A percentile compares a stretch with the other conserved stretches of the same genome.
These are phyloP conservation scores for Croton setiger DNA, from an alignment of 441 rosid species.

Conservation along the genomic window DNA sequence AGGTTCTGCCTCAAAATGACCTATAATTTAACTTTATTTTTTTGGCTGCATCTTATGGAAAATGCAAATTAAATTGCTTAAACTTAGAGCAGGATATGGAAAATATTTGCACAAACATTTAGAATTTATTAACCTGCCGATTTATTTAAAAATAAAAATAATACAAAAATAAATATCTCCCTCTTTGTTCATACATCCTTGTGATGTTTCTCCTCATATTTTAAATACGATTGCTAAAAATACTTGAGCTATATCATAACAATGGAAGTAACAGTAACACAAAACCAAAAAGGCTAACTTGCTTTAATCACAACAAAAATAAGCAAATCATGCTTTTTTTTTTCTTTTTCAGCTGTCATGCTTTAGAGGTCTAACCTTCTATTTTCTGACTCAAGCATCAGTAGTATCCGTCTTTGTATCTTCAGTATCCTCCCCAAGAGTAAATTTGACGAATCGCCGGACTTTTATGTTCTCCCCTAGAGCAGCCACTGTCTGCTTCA, in stretches of 20 bases:
- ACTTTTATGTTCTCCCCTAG: constrained; percentile 80
- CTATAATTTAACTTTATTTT: too few species aligned
- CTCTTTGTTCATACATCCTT: neutral
- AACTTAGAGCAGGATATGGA: too few species aligned
- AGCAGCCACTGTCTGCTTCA: constrained; percentile 77
- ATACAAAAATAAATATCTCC: neutral
- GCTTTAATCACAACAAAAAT: constrained; percentile 21
- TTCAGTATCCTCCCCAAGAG: constrained; percentile 60
- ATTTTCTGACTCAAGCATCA: constrained; percentile 16
- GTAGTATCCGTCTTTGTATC: constrained; percentile 23
- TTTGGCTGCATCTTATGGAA: too few species aligned
- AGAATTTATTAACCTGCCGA: neutral
- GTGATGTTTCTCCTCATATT: constrained; percentile 3
- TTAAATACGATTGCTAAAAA: constrained; percentile 2
- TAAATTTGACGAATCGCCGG: constrained; percentile 60
- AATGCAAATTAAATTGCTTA: too few species aligned
- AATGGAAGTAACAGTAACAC: neutral
- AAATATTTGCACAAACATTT: too few species aligned
- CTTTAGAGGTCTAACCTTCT: too few species aligned
- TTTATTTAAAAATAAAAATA: neutral
- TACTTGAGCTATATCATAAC: neutral
- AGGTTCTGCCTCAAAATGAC: too few species aligned
- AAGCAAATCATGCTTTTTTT: constrained; percentile 5
- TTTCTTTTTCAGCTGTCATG: neutral
- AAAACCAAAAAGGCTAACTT: neutral